Conservation (phyloP, 2,329 filamentous ascomycete genomes). For the Cryphonectria parasitica region DNA sequence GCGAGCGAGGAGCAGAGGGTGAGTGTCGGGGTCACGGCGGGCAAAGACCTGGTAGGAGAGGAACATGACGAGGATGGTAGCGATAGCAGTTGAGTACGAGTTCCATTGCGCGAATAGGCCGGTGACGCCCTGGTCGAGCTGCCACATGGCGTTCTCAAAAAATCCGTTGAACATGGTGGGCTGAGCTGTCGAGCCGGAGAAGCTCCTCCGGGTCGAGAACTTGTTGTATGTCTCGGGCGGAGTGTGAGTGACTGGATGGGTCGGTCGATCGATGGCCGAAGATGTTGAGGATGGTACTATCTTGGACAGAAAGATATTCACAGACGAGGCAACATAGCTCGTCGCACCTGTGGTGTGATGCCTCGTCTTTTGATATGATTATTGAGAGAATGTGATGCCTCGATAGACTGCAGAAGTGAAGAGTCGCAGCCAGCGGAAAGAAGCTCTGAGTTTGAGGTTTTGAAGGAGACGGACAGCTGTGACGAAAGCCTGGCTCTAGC, state of each 20-base stretch:
- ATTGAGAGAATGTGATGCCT: background rate
- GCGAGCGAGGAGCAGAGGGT: conserved; percentile 86
- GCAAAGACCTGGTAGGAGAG: conserved; percentile 73
- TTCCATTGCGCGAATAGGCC: conserved; percentile 81
- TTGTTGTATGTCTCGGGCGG: background rate
- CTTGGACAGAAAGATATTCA: background rate
- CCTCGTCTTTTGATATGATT: background rate
- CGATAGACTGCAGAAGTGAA: background rate
- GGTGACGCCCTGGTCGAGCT: conserved; percentile 73
- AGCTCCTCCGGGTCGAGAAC: background rate
- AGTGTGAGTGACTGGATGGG: too few species aligned
- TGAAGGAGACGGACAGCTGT: background rate
- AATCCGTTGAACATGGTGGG: conserved; percentile 27
- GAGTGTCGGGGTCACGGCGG: conserved; percentile 81
- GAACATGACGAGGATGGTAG: conserved; percentile 67
- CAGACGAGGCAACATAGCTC: conserved; percentile 10
- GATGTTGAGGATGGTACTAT: background rate
- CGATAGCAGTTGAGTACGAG: conserved; percentile 73
- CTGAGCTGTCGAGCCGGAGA: conserved; percentile 2
- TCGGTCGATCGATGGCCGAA: background rate
- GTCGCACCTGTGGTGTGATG: conserved; percentile 4
- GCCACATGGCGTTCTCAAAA: conserved; percentile 62
- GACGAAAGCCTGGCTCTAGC: conserved; percentile 1
- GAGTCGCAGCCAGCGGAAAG: background rate
- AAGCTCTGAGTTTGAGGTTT: background rate